Evolutionary conservation across 306 rosid species (phyloP).

Genomic region (Trifolium repens): DNA sequence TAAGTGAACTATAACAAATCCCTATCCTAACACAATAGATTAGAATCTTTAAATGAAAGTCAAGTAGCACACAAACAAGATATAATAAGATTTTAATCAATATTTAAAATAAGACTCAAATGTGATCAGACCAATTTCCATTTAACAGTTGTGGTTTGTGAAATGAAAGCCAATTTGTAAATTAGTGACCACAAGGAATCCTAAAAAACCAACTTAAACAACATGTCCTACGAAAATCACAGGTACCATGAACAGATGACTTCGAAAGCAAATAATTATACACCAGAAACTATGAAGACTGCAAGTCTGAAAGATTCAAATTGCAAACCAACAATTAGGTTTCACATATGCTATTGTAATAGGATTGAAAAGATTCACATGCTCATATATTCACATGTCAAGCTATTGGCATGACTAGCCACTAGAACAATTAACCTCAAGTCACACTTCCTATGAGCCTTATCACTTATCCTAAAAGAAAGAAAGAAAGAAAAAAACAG

Average conservation of each 20-base stretch:
- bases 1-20: slow-evolving; percentile 1
- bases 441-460: neutral
- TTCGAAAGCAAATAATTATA: neutral
- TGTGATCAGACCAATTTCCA: neutral
- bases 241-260: neutral
- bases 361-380: neutral
- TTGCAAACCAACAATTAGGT: neutral
- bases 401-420: neutral
- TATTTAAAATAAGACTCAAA: neutral
- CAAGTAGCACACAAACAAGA: neutral
- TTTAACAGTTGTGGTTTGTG: neutral
- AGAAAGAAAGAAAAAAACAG: neutral
- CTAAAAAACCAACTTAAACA: neutral
- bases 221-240: neutral
- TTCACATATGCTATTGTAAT: neutral
- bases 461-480: neutral
- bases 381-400: neutral
- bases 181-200: neutral
- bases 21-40: neutral
- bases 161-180: neutral
- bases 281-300: neutral
- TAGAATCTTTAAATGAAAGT: neutral
- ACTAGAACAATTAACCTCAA: neutral
- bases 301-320: neutral
- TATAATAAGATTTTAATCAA: neutral